Evolutionary conservation across 2,329 filamentous ascomycete species (phyloP), one percentile per base, ranked within the genome.

Genomic region (Claviceps maximensis): DNA sequence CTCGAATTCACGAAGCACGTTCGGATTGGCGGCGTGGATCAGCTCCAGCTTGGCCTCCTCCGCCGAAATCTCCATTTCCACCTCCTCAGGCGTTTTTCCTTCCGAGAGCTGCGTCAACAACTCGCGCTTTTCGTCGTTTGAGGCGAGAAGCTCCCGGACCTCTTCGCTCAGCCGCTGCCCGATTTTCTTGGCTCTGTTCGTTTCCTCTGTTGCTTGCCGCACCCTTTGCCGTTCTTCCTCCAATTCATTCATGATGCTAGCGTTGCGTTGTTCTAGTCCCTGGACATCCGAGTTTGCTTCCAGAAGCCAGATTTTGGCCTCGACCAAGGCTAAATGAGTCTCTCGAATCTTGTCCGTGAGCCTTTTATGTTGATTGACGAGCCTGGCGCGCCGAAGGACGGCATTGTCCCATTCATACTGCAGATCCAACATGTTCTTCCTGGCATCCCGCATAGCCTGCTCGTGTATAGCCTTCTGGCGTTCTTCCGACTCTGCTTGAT

Each of bases 261-360:
- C 60, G 59, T 89, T 88, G 54, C 83, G 82, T 17, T 72, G 71
- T 60, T 80, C 78, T n/a, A 96, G 73, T 6, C 79, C 78, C 46
- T 80, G 74, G 2, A 86, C 67, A 61, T 98, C 93, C 0, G 89
- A 96, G n/a, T 74, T 67, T 1, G 89, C 90, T 71, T 98, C 93
- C 31, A 94, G 78, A 0, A 79, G 71, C 56, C 82, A 75, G 46
- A 96, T 75, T 58, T 87, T 78, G 2, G 79, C 81, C 60, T 90
- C 82, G 17, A 90, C 67, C 12, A 88, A 69, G 15, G 78, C 76
- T 47, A 83, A 75, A 51, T 86, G 80, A 6, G 80, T 74, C 49
- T 73, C 67, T 15, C 80, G 78, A 46, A 95, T 76, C 21, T 68
- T 63, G n/a, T 77, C 74, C 8, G 94, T 76, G 4, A 79, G 72